Evolutionary conservation across 1,284 basidiomycete genomes (phyloP).

Genomic region (Gomphus bonarii): DNA sequence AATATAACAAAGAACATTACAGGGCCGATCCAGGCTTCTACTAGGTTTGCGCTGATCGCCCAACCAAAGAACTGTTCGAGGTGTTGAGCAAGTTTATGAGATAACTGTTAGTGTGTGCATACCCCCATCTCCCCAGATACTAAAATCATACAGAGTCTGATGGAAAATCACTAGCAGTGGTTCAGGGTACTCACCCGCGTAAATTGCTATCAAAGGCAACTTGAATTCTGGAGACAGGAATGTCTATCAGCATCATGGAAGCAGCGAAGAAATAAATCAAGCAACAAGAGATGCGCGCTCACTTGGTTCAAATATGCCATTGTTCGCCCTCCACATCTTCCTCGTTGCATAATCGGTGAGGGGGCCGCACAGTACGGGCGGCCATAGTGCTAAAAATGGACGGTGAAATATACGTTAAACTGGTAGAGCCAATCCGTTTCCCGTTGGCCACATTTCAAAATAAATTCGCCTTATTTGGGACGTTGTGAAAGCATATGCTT

Average conservation of each 20-base stretch:
- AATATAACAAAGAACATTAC: slow-evolving; percentile 17
- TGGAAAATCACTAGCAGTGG: not conserved
- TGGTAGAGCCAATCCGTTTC: not conserved
- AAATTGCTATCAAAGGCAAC: slow-evolving; percentile 15
- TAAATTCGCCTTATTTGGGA: slow-evolving; percentile 14
- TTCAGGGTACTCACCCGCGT: slow-evolving; percentile 4
- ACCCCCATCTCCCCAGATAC: slow-evolving; percentile 15
- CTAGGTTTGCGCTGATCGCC: slow-evolving; percentile 12
- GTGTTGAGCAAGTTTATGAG: not conserved
- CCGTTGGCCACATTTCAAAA: not conserved
- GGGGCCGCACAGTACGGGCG: slow-evolving; percentile 15
- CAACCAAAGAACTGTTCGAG: slow-evolving; percentile 5
- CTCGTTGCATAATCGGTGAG: slow-evolving; percentile 16
- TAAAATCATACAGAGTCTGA: not conserved
- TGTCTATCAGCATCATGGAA: not conserved
- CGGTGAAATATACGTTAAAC: slow-evolving; percentile 13
- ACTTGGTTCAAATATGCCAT: slow-evolving; percentile 10
- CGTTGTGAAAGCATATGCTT: slow-evolving; percentile 15
- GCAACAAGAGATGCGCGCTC: not conserved
- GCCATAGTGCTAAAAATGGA: slow-evolving; percentile 16
- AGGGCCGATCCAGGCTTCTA: slow-evolving; percentile 17
- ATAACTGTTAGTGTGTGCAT: not conserved
- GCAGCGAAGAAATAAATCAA: slow-evolving; percentile 1
- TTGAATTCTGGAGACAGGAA: slow-evolving; percentile 12
- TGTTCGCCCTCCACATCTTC: slow-evolving; percentile 14